Conservation (phyloP, 768 basidiomycete species). For the Termitomyces sp. region DNA sequence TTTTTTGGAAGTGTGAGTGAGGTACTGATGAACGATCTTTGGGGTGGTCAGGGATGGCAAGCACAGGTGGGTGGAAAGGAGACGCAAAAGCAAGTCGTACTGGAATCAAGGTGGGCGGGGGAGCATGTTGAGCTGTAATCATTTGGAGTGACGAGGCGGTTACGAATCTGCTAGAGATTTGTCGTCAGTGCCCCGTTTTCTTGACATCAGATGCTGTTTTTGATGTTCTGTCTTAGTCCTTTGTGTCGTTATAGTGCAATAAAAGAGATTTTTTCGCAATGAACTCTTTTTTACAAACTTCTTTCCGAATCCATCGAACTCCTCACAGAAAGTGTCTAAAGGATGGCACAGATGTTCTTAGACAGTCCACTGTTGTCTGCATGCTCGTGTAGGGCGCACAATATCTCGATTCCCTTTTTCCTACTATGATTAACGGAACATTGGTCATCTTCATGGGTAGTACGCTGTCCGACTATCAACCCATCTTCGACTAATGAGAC, state of each 20-base stretch:
- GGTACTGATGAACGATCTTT: background rate
- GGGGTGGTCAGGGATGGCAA: background rate
- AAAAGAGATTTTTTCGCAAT: no score
- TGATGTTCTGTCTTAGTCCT: background rate
- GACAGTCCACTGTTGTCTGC: no score
- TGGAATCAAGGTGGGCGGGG: background rate
- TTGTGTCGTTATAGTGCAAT: background rate
- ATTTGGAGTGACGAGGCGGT: background rate
- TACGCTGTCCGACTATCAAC: no score
- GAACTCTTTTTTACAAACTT: no score
- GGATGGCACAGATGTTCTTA: no score
- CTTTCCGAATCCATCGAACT: no score
- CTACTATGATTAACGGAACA: no score
- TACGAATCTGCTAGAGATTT: background rate
- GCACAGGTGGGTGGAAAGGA: background rate
- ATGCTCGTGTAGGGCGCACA: no score
- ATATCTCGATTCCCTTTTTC: no score
- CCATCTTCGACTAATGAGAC: no score
- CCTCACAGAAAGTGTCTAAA: no score
- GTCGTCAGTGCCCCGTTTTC: background rate
- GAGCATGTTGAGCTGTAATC: background rate
- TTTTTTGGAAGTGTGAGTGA: background rate
- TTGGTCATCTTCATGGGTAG: no score
- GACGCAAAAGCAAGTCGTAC: background rate
- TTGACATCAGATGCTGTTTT: background rate